Conservation (phyloP, 441 rosid species). For the Theobroma grandiflorum region DNA sequence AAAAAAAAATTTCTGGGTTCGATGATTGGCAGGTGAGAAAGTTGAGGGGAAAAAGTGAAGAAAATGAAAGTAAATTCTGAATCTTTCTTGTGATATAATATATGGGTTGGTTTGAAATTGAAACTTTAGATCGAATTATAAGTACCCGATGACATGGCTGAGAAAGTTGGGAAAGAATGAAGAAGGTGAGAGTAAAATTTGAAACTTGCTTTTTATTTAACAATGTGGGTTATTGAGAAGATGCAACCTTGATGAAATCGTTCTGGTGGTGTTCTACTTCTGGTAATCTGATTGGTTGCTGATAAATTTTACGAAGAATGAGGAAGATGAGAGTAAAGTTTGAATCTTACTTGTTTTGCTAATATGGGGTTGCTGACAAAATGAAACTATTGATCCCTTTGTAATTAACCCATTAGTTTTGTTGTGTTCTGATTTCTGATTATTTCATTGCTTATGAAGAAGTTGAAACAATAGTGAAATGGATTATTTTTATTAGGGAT, state of each 20-base stretch:
- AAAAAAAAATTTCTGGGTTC: background rate
- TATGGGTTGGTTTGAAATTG: background rate
- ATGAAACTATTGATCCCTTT: background rate
- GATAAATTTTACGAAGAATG: background rate
- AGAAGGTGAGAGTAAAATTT: slow-evolving; percentile 17
- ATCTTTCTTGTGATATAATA: background rate
- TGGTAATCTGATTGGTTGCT: background rate
- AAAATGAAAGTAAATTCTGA: slow-evolving; percentile 11
- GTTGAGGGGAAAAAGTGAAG: background rate
- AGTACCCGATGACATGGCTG: background rate
- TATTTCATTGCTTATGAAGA: background rate
- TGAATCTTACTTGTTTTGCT: slow-evolving; percentile 11
- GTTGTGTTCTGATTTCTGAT: background rate
- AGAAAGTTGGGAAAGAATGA: background rate
- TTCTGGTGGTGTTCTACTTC: background rate
- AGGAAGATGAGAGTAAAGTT: background rate
- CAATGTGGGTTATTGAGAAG: background rate
- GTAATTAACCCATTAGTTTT: background rate
- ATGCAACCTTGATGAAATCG: background rate
- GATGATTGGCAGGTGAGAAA: slow-evolving; percentile 18
- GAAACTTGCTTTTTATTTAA: background rate
- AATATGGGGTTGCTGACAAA: background rate
- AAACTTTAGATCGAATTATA: background rate
- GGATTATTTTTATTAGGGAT: background rate
- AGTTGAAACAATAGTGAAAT: slow-evolving; percentile 6